Conservation (phyloP, 352 stramenopile species). For the Phytophthora vignae region DNA sequence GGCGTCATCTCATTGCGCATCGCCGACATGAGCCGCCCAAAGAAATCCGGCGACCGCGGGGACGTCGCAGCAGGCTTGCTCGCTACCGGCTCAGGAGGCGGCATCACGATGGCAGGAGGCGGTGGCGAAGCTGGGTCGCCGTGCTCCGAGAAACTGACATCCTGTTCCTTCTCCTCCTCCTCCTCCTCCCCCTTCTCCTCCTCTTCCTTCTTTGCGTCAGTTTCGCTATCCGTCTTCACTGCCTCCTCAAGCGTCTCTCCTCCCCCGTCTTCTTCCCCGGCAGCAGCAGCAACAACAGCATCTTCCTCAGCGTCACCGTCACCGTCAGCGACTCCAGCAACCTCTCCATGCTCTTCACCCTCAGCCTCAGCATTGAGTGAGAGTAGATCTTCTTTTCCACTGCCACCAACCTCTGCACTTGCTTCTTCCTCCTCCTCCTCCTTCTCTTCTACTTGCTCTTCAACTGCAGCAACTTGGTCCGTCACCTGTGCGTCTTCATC, state of each 20-base stretch:
- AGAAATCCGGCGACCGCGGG: slow-evolving; percentile 4
- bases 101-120: neutral
- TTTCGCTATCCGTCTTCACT: neutral
- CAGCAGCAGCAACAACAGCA: neutral
- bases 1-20: slow-evolving; percentile 3
- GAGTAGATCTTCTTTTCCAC: neutral
- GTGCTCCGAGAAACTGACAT: neutral
- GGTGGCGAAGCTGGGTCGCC: neutral
- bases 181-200: neutral
- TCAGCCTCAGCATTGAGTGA: neutral
- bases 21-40: slow-evolving; percentile 10
- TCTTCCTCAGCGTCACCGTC: neutral
- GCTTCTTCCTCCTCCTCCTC: neutral
- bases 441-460: neutral
- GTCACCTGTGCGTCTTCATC: neutral
- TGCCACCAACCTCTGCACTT: neutral
- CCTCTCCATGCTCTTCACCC: neutral
- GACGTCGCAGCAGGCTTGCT: slow-evolving; percentile 4
- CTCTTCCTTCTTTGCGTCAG: neutral
- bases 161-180: neutral
- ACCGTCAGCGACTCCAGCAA: neutral
- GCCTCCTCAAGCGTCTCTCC: neutral
- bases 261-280: no score
- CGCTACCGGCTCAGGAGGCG: neutral
- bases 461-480: neutral